Evolutionary conservation across 2,329 filamentous ascomycete species (phyloP).

Genomic region (Arthrobotrys iridis): DNA sequence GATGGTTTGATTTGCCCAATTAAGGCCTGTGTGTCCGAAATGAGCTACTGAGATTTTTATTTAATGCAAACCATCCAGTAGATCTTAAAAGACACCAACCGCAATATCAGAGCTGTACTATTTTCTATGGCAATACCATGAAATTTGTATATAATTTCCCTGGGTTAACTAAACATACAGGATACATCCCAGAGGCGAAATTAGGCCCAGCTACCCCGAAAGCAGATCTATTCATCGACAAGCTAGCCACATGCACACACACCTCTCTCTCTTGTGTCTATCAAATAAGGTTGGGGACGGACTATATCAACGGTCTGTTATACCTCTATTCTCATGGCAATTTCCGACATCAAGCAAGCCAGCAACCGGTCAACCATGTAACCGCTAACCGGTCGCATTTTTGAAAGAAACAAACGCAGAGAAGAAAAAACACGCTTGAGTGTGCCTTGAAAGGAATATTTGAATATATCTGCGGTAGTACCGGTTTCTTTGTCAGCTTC

Average conservation of each 20-base stretch:
- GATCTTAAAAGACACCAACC: constrained; percentile 14
- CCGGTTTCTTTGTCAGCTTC: constrained; percentile 28
- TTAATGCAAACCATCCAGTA: constrained; percentile 28
- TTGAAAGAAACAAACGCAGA: background rate
- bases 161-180: constrained; percentile 41
- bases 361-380: constrained; percentile 19
- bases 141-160: constrained; percentile 52
- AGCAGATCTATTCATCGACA: constrained; percentile 38
- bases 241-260: constrained; percentile 16
- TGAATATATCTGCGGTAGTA: constrained; percentile 47
- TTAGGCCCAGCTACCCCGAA: constrained; percentile 33
- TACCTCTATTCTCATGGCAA: constrained; percentile 45
- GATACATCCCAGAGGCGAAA: constrained; percentile 55
- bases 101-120: constrained; percentile 31
- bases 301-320: constrained; percentile 46
- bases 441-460: constrained; percentile 21
- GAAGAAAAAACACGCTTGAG: background rate
- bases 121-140: constrained; percentile 33
- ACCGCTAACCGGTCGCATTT: constrained; percentile 25
- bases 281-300: constrained; percentile 44
- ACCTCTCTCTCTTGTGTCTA: constrained; percentile 17
- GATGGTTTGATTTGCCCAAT: constrained; percentile 42
- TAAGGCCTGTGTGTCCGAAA: constrained; percentile 45
- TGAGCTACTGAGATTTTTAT: constrained; percentile 30
- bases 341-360: constrained; percentile 50